Evolutionary conservation across 2,329 filamentous ascomycete species (phyloP).

Genomic region (Neonectria neomacrospora): DNA sequence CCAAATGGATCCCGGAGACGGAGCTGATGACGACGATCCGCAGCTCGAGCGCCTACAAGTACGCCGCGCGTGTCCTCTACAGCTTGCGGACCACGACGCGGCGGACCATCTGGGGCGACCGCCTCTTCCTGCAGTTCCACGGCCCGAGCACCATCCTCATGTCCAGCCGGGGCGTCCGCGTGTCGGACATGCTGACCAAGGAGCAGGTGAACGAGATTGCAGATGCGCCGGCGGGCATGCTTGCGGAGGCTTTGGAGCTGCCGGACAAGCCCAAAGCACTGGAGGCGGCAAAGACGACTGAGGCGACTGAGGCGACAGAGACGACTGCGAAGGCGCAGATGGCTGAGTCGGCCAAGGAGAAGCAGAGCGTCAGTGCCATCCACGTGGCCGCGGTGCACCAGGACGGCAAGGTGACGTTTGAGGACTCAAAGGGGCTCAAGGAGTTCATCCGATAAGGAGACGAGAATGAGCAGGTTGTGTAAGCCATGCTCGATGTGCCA

Average conservation of each 20-base stretch:
- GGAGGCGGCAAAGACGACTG: constrained; percentile 25
- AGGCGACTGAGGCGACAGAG: constrained; percentile 23
- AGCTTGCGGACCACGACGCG: constrained; percentile 79
- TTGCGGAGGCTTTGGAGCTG: constrained; percentile 67
- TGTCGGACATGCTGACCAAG: constrained; percentile 80
- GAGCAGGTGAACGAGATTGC: constrained; percentile 92
- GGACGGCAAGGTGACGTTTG: constrained; percentile 75
- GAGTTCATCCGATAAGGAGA: constrained; percentile 59
- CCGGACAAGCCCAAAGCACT: constrained; percentile 50
- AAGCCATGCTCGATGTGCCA: constrained; percentile 15
- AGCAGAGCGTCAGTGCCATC: constrained; percentile 53
- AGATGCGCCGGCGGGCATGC: constrained; percentile 78
- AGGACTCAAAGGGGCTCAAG: constrained; percentile 68
- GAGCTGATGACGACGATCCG: constrained; percentile 80
- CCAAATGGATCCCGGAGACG: constrained; percentile 74
- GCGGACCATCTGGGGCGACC: constrained; percentile 90
- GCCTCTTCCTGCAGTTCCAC: constrained; percentile 89
- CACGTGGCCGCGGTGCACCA: constrained; percentile 66
- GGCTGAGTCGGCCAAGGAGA: constrained; percentile 15
- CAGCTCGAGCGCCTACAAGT: constrained; percentile 77
- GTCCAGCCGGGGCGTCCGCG: constrained; percentile 83
- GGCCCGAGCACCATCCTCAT: constrained; percentile 88
- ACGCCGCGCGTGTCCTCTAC: constrained; percentile 72
- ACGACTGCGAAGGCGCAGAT: constrained; percentile 2
- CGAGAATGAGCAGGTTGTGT: background rate